These are phyloP conservation scores for Endotrypanum monterogeii DNA, from an alignment of 208 protist genomes.

Conservation along the genomic window DNA sequence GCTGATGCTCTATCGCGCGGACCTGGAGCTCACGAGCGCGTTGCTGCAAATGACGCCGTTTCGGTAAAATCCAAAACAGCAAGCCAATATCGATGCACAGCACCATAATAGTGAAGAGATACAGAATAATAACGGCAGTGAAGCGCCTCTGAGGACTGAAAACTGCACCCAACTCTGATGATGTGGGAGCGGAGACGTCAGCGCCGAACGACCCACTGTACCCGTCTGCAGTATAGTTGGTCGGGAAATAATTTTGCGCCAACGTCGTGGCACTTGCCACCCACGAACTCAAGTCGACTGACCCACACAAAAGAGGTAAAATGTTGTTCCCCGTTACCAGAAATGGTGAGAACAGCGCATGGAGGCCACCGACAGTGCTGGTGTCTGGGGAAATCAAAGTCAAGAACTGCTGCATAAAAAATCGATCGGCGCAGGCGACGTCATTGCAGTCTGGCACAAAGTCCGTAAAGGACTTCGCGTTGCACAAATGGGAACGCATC, in stretches of 20 bases:
- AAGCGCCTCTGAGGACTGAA: neutral
- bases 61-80: neutral
- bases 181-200: too few species aligned
- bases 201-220: neutral
- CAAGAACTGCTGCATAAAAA: slow-evolving; percentile 13
- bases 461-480: neutral
- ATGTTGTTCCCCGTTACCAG: neutral
- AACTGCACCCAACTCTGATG: too few species aligned
- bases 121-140: neutral
- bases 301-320: slow-evolving; percentile 6
- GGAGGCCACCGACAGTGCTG: neutral
- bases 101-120: neutral
- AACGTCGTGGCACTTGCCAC: neutral
- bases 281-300: slow-evolving; percentile 16
- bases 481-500: slow-evolving; percentile 14
- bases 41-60: slow-evolving; percentile 2
- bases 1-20: neutral
- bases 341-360: neutral
- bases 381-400: neutral
- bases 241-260: neutral
- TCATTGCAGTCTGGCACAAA: slow-evolving; percentile 33
- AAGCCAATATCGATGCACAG: neutral
- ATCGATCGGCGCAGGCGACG: slow-evolving; percentile 14
- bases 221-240: too few species aligned
- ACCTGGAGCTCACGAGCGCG: neutral